Conservation (phyloP, 1,284 basidiomycete genomes). For the Lentinula novae-zelandiae region DNA sequence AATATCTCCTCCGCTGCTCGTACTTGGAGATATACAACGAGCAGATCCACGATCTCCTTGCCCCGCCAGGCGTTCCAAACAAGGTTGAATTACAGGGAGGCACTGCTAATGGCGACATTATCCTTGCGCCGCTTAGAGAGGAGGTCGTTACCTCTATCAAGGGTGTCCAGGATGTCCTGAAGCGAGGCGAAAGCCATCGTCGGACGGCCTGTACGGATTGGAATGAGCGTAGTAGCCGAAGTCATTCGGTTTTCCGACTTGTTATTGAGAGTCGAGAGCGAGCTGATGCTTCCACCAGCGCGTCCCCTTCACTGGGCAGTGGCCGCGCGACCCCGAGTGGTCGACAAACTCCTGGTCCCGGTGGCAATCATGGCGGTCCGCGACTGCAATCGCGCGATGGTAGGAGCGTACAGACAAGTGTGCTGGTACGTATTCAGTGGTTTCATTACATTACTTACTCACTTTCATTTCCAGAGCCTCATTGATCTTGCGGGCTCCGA, state of each 20-base stretch:
- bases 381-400: slow-evolving; percentile 69
- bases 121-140: slow-evolving; percentile 76
- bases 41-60: slow-evolving; percentile 82
- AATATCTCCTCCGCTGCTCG: slow-evolving; percentile 91
- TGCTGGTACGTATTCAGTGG: slow-evolving; percentile 50
- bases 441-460: slow-evolving; percentile 10
- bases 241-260: slow-evolving; percentile 90
- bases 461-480: slow-evolving; percentile 52
- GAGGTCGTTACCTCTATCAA: slow-evolving; percentile 91
- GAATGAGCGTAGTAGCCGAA: slow-evolving; percentile 92
- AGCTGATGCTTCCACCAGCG: slow-evolving; percentile 8
- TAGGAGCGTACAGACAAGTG: slow-evolving; percentile 75
- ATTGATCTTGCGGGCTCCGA: slow-evolving; percentile 98
- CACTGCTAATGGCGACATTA: slow-evolving; percentile 46
- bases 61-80: slow-evolving; percentile 64
- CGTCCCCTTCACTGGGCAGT: slow-evolving; percentile 12
- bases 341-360: slow-evolving; percentile 51
- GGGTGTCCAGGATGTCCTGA: slow-evolving; percentile 80
- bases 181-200: slow-evolving; percentile 83
- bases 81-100: slow-evolving; percentile 75
- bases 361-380: slow-evolving; percentile 45
- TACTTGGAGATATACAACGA: slow-evolving; percentile 99
- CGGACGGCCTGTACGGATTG: slow-evolving; percentile 95
- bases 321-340: slow-evolving; percentile 43
- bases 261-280: slow-evolving; percentile 81